phyloP scores from a whole-genome alignment of 164 flowering plant species.

The Vitis riparia region DNA sequence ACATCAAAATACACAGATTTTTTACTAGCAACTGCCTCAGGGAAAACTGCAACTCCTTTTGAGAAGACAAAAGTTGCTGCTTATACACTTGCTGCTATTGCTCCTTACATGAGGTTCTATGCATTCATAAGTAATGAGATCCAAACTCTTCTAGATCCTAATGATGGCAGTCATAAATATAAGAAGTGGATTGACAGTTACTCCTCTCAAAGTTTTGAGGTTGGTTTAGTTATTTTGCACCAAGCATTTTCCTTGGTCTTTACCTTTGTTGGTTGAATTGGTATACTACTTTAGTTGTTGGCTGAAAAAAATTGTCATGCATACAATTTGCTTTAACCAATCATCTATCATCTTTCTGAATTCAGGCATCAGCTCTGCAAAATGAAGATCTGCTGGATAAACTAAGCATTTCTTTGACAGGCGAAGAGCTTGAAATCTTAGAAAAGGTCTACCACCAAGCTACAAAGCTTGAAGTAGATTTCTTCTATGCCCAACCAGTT shows the following conservation, averaged over 20 bases:
- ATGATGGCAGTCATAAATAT: constrained; percentile 50
- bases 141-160: constrained; percentile 36
- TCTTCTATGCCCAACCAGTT: constrained; percentile 77
- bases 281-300: too few species aligned
- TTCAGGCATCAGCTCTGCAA: constrained; percentile 69
- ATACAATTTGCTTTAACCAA: neutral
- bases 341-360: constrained; percentile 24
- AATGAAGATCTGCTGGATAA: constrained; percentile 88
- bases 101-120: constrained; percentile 89
- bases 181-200: constrained; percentile 81
- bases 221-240: constrained; percentile 20
- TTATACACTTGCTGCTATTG: constrained; percentile 87
- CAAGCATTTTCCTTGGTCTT: neutral
- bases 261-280: constrained; percentile 2
- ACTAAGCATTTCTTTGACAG: constrained; percentile 85
- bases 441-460: constrained; percentile 93
- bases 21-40: constrained; percentile 92
- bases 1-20: constrained; percentile 75
- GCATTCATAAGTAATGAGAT: constrained; percentile 78
- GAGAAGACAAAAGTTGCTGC: constrained; percentile 97
- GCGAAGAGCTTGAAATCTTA: constrained; percentile 88
- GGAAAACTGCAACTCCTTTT: constrained; percentile 93
- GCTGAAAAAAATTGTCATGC: too few species aligned
- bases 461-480: constrained; percentile 78
- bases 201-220: constrained; percentile 75